Conservation (phyloP, 2,329 filamentous ascomycete species). For the Aspergillus ochraceoroseus region DNA sequence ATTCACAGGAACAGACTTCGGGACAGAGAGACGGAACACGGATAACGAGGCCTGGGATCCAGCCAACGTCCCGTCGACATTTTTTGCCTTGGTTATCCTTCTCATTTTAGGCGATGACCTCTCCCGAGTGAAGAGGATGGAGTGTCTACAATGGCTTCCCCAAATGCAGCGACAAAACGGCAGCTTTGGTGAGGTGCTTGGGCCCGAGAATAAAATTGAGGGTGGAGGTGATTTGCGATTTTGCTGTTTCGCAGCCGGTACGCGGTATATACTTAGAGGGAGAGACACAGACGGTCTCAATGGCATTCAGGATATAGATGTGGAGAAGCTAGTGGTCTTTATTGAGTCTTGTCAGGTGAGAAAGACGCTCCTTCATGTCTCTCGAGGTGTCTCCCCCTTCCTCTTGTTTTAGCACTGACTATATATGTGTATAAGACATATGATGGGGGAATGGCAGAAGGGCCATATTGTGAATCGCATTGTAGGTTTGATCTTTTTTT, state of each 20-base stretch:
- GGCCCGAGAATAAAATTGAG: conserved; percentile 56
- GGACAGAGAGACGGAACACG: conserved; percentile 44
- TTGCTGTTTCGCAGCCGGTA: conserved; percentile 75
- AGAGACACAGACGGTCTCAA: conserved; percentile 51
- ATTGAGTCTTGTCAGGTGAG: conserved; percentile 61
- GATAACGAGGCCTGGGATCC: conserved; percentile 61
- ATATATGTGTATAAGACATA: conserved; percentile 57
- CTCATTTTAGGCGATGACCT: conserved; percentile 62
- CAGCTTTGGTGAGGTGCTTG: conserved; percentile 81
- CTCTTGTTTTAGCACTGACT: conserved; percentile 21
- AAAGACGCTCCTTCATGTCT: conserved; percentile 4
- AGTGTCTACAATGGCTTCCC: conserved; percentile 68
- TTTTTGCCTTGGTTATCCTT: conserved; percentile 76
- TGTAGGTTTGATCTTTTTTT: conserved; percentile 47
- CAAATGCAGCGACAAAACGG: conserved; percentile 75
- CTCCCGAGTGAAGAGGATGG: conserved; percentile 59
- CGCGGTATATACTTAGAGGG: conserved; percentile 76
- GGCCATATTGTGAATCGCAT: conserved; percentile 74
- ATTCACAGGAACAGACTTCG: conserved; percentile 64
- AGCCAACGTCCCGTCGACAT: conserved; percentile 82
- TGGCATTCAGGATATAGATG: conserved; percentile 66
- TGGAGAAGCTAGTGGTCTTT: conserved; percentile 64
- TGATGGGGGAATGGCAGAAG: conserved; percentile 78
- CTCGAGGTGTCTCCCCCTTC: not conserved
- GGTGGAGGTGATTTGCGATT: conserved; percentile 83